phyloP scores from a whole-genome alignment of 139 green algal species.

The Tetradesmus lagerheimii region DNA sequence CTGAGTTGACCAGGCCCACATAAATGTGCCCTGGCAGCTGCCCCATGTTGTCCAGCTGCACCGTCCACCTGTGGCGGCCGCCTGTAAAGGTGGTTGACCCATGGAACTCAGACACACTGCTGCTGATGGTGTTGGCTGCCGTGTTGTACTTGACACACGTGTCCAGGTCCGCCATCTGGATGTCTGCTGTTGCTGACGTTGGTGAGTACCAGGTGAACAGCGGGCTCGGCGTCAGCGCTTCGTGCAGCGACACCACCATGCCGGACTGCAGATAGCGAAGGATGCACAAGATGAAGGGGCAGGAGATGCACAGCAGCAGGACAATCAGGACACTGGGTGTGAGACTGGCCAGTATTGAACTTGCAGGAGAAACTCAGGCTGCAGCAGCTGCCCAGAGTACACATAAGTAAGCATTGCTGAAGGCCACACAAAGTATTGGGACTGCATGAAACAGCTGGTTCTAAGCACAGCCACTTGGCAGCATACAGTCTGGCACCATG shows the following conservation, averaged over 20 bases:
- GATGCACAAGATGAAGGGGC: neutral
- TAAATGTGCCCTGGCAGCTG: conserved; percentile 62
- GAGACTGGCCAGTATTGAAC: neutral
- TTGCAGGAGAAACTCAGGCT: neutral
- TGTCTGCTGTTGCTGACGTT: conserved; percentile 43
- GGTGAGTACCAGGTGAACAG: conserved; percentile 68
- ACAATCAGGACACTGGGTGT: conserved; percentile 14
- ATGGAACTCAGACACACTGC: conserved; percentile 55
- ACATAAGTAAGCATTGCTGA: too few species aligned
- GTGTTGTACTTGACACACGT: conserved; percentile 70
- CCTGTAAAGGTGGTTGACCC: conserved; percentile 62
- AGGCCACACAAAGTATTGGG: too few species aligned
- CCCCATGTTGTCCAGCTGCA: conserved; percentile 74
- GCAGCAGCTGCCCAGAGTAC: too few species aligned
- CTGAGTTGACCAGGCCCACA: conserved; percentile 61
- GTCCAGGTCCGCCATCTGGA: conserved; percentile 67
- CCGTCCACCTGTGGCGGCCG: conserved; percentile 68
- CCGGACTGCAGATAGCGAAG: conserved; percentile 40
- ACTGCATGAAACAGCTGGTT: neutral
- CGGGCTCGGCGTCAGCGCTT: conserved; percentile 66
- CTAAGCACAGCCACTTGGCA: too few species aligned
- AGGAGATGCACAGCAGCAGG: neutral
- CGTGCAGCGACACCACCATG: conserved; percentile 64
- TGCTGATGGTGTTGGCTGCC: conserved; percentile 40
- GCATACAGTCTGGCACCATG: neutral